A percentile compares a stretch with the other conserved stretches of the same genome.
Conservation (phyloP, 2,329 filamentous ascomycete genomes). For the Tympanopsis confertula region DNA sequence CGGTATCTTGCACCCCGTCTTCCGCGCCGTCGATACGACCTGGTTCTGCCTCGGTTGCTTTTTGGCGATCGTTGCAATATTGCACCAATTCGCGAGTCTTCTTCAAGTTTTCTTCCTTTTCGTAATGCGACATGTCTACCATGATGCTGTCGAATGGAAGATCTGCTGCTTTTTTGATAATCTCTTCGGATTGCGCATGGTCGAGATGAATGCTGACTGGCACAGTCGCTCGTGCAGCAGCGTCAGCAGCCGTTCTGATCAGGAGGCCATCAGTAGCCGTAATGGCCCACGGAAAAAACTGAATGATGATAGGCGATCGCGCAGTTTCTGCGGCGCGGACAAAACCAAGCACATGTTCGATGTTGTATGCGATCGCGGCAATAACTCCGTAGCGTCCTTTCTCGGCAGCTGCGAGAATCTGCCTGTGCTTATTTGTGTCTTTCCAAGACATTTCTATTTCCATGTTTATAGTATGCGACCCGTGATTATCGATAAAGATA, state of each 20-base stretch:
- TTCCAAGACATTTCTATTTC: slow-evolving; percentile 20
- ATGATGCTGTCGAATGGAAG: slow-evolving; percentile 61
- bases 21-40: slow-evolving; percentile 29
- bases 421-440: slow-evolving; percentile 35
- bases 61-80: slow-evolving; percentile 53
- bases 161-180: slow-evolving; percentile 47
- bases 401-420: slow-evolving; percentile 43
- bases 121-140: slow-evolving; percentile 64
- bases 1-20: slow-evolving; percentile 45
- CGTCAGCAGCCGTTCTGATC: slow-evolving; percentile 40
- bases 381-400: slow-evolving; percentile 45
- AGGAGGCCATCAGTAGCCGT: slow-evolving; percentile 48
- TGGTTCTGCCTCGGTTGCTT: slow-evolving; percentile 58
- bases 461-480: too few relatives aligned
- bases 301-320: slow-evolving; percentile 56
- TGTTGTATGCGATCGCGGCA: slow-evolving; percentile 54
- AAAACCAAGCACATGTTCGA: slow-evolving; percentile 58
- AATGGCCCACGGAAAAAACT: slow-evolving; percentile 65
- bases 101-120: slow-evolving; percentile 53
- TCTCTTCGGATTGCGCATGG: slow-evolving; percentile 52
- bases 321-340: slow-evolving; percentile 59
- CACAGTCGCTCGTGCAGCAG: slow-evolving; percentile 41
- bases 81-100: slow-evolving; percentile 47
- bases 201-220: slow-evolving; percentile 55
- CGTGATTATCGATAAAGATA: too few relatives aligned